These are phyloP conservation scores for Coix lacrymajobi DNA, from an alignment of 176 grass and related monocot genomes.

Conservation along the genomic window DNA sequence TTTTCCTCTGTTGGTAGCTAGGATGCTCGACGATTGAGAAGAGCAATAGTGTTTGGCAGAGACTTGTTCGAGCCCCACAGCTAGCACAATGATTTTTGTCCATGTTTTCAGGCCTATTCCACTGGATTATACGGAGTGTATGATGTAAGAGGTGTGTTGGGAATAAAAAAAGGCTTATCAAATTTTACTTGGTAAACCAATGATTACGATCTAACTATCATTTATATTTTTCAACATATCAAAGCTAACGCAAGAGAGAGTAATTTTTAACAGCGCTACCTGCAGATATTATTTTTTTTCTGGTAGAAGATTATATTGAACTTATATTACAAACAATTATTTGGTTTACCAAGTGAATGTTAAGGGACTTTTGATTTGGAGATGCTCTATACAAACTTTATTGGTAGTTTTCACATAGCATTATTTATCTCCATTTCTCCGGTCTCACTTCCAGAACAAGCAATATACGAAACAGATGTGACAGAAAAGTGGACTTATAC, in stretches of 20 bases:
- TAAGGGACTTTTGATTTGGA: background rate
- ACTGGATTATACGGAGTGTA: conserved; percentile 3
- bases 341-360: background rate
- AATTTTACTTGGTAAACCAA: background rate
- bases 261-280: too few relatives aligned
- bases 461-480: too few relatives aligned
- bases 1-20: background rate
- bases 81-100: conserved; percentile 31
- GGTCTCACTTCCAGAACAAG: too few relatives aligned
- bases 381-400: background rate
- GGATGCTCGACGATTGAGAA: background rate
- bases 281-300: background rate
- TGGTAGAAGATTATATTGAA: background rate
- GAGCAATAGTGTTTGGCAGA: background rate
- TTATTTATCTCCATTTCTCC: background rate
- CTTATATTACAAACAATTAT: background rate
- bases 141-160: conserved; percentile 1
- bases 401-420: background rate
- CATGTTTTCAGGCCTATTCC: conserved; percentile 9
- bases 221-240: conserved; percentile 2
- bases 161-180: background rate
- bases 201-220: background rate
- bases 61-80: background rate
- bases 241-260: background rate
- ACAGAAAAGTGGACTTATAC: too few relatives aligned